A percentile compares a stretch with the other conserved stretches of the same genome.
phyloP scores from a whole-genome alignment of 192 early-diverging fungal species.

The Mortierella hygrophila region DNA sequence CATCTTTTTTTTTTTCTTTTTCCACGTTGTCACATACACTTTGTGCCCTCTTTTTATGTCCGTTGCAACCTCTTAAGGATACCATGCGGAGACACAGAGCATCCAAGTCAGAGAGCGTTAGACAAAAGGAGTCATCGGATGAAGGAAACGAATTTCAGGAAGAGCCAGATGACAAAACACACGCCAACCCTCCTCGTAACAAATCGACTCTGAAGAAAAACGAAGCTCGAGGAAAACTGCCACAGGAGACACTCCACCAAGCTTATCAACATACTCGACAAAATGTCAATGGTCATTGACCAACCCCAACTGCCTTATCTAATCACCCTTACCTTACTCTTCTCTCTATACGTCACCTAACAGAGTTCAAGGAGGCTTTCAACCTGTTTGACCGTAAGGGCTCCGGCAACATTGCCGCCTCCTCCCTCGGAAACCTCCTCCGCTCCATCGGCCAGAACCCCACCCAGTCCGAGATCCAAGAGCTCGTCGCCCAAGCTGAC shows the following conservation, averaged over 20 bases:
- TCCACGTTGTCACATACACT: not conserved
- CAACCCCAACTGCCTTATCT: not conserved
- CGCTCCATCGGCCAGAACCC: conserved; percentile 86
- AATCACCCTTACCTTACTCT: not conserved
- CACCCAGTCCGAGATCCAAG: conserved; percentile 79
- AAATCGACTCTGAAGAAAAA: no score
- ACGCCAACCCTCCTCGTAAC: not conserved
- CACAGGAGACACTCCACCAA: no score
- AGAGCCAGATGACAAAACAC: not conserved
- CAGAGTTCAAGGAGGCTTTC: conserved; percentile 85
- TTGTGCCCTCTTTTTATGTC: not conserved
- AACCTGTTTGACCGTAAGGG: conserved; percentile 85
- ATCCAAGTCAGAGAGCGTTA: not conserved
- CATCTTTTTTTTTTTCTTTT: conserved; percentile 5
- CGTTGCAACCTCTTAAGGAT: not conserved
- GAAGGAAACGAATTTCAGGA: not conserved
- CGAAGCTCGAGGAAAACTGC: no score
- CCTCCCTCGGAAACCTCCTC: conserved; percentile 78
- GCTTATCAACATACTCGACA: no score
- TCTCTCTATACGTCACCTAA: not conserved
- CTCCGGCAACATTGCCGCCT: conserved; percentile 70
- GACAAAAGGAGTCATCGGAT: not conserved
- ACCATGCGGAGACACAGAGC: not conserved
- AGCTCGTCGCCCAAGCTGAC: conserved; percentile 66
- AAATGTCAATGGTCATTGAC: not conserved